These are phyloP conservation scores for Corrigiola litoralis DNA, from an alignment of 179 eudicot species.

Conservation along the genomic window DNA sequence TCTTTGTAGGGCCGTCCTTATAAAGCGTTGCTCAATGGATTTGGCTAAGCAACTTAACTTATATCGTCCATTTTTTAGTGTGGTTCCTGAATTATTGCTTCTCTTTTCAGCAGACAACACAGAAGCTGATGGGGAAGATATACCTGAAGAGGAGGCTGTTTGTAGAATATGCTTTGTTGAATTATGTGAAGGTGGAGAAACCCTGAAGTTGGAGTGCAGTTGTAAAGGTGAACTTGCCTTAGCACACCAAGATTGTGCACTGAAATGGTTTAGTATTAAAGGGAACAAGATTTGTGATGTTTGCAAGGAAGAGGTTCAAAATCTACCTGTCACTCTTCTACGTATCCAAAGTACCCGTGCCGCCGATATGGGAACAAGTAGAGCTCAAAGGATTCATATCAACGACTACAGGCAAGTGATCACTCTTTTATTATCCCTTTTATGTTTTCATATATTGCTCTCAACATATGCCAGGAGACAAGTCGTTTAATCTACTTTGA, in stretches of 20 bases:
- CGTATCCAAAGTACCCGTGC: constrained; percentile 60
- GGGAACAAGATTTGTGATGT: constrained; percentile 87
- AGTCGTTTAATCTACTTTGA: background rate
- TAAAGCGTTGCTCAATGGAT: background rate
- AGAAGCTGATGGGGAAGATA: constrained; percentile 56
- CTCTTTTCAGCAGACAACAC: constrained; percentile 12
- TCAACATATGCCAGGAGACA: background rate
- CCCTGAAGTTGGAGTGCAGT: constrained; percentile 84
- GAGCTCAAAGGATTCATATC: constrained; percentile 33
- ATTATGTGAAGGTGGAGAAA: constrained; percentile 77
- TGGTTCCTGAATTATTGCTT: background rate
- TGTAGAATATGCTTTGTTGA: constrained; percentile 80
- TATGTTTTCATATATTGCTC: background rate
- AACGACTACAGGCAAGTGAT: constrained; percentile 60
- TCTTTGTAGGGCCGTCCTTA: background rate
- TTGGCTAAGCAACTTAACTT: background rate
- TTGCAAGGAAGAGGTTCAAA: constrained; percentile 72
- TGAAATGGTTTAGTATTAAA: constrained; percentile 89
- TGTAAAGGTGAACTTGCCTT: constrained; percentile 92
- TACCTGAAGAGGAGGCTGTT: constrained; percentile 88
- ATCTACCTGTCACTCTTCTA: constrained; percentile 77
- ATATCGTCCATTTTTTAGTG: background rate
- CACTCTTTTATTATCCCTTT: background rate
- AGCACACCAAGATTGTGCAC: constrained; percentile 83
- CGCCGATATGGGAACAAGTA: constrained; percentile 20